phyloP scores from a whole-genome alignment of 2,329 filamentous ascomycete genomes.

The Juglanconis sp. region DNA sequence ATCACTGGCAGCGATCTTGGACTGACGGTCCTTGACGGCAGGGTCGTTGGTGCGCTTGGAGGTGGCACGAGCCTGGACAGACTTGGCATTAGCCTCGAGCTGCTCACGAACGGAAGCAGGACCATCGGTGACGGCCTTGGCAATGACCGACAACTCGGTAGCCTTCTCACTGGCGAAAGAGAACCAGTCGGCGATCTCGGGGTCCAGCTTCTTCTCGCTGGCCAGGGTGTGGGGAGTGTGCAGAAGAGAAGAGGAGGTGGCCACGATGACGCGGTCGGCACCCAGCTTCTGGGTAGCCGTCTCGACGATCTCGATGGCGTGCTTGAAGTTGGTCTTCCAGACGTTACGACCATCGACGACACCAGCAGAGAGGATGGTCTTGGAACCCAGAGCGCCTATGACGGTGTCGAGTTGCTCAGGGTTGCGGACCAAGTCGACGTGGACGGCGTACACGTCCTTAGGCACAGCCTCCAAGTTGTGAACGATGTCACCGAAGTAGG shows the following conservation, averaged over 20 bases:
- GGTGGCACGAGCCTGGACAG: constrained; percentile 82
- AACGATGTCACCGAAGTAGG: constrained; percentile 98
- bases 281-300: constrained; percentile 88
- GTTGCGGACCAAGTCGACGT: constrained; percentile 96
- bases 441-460: constrained; percentile 76
- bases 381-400: constrained; percentile 75
- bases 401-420: constrained; percentile 94
- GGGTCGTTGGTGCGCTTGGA: constrained; percentile 97
- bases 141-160: constrained; percentile 83
- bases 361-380: constrained; percentile 90
- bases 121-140: constrained; percentile 94
- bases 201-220: constrained; percentile 96
- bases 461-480: constrained; percentile 95
- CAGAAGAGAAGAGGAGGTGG: constrained; percentile 94
- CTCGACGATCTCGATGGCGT: constrained; percentile 87
- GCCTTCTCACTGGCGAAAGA: constrained; percentile 96
- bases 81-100: constrained; percentile 96
- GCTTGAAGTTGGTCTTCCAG: constrained; percentile 99
- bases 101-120: constrained; percentile 80
- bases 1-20: constrained; percentile 76
- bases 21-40: constrained; percentile 93
- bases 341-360: constrained; percentile 99
- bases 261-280: constrained; percentile 95
- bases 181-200: constrained; percentile 97
- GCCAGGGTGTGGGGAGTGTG: constrained; percentile 97